phyloP scores from a whole-genome alignment of 805 yeast species.

The Scheffersomyces spartinae region DNA sequence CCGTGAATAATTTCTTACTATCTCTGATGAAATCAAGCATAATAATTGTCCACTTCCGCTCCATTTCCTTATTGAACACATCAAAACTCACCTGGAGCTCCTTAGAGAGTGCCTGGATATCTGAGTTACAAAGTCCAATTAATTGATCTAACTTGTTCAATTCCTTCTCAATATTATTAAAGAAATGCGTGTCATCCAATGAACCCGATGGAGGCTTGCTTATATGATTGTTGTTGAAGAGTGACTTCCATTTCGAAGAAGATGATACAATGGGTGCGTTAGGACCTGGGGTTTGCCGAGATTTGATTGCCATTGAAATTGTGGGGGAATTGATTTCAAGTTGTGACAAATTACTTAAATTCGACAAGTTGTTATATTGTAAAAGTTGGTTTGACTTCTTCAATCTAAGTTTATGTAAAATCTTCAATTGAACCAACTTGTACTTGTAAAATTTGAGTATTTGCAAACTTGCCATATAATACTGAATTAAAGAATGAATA shows the following conservation, averaged over 20 bases:
- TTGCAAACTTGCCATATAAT: conserved; percentile 30
- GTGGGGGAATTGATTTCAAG: too few species aligned
- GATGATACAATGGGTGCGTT: too few species aligned
- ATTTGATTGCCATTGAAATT: too few species aligned
- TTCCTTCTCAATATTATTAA: conserved; percentile 26
- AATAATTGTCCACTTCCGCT: conserved; percentile 24
- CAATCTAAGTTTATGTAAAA: conserved; percentile 27
- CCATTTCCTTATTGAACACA: conserved; percentile 24
- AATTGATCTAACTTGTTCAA: conserved; percentile 28
- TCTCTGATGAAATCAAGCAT: conserved; percentile 26
- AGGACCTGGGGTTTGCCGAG: too few species aligned
- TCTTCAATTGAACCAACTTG: conserved; percentile 39
- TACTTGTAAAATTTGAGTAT: conserved; percentile 37
- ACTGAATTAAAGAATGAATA: conserved; percentile 34
- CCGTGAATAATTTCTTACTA: conserved; percentile 20
- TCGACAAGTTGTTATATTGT: too few species aligned
- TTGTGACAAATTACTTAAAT: too few species aligned
- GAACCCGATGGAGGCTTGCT: too few species aligned
- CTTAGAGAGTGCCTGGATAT: conserved; percentile 21
- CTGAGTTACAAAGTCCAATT: conserved; percentile 22
- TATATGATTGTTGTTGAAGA: conserved; percentile 8
- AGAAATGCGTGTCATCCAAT: conserved; percentile 17
- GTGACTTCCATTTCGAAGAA: conserved; percentile 2
- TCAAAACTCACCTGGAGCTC: conserved; percentile 19
- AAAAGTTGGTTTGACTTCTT: conserved; percentile 25